Conservation (phyloP, 2,329 filamentous ascomycete species). For the Apiospora koreana region DNA sequence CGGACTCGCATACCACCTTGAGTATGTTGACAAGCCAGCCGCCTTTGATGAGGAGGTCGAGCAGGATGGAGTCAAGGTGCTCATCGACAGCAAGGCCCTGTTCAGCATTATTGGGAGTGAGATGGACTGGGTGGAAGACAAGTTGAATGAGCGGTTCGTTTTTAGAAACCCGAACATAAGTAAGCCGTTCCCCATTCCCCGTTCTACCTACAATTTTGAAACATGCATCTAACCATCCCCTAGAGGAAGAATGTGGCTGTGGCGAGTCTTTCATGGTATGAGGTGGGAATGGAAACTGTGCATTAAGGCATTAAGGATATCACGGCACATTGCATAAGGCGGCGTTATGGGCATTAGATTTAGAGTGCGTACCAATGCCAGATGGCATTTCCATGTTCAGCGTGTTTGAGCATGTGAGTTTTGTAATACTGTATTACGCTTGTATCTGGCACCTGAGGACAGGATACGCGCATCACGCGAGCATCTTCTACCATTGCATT, state of each 20-base stretch:
- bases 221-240: slow-evolving; percentile 31
- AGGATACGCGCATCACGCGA: neutral
- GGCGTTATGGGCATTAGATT: slow-evolving; percentile 14
- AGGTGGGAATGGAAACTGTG: neutral
- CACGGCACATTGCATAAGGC: slow-evolving; percentile 16
- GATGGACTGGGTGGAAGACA: slow-evolving; percentile 99
- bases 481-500: neutral
- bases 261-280: slow-evolving; percentile 91
- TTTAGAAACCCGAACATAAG: slow-evolving; percentile 99
- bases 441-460: neutral
- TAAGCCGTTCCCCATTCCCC: slow-evolving; percentile 58
- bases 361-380: neutral
- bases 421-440: neutral
- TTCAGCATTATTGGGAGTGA: slow-evolving; percentile 98
- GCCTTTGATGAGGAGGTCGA: slow-evolving; percentile 90
- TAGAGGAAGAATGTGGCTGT: slow-evolving; percentile 92
- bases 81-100: slow-evolving; percentile 95
- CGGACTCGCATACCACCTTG: slow-evolving; percentile 87
- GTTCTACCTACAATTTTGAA: slow-evolving; percentile 25
- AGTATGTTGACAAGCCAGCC: slow-evolving; percentile 90
- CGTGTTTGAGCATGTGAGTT: neutral
- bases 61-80: slow-evolving; percentile 92
- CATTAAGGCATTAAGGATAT: slow-evolving; percentile 11
- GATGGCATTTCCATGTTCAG: neutral
- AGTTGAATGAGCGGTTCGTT: slow-evolving; percentile 86